Evolutionary conservation across 352 stramenopile genomes (phyloP), one percentile per base, ranked within the genome.

Genomic region (Paralagenidium karlingii): DNA sequence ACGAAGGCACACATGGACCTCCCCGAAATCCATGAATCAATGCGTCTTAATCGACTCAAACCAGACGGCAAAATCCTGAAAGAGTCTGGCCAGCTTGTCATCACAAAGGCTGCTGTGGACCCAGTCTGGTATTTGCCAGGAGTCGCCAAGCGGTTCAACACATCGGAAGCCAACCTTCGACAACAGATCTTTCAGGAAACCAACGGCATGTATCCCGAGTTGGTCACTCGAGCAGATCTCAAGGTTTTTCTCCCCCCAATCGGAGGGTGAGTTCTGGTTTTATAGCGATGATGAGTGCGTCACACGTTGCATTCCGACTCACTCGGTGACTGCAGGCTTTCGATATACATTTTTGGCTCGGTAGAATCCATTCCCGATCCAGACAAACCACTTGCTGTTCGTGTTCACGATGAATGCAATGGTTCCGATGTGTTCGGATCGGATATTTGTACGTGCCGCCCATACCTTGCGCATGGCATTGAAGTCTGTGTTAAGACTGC

Each of bases 331-430:
- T 38, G 1, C 46, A 86, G 71, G 5, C 57, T 91, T 50, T 85
- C 74, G 27, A 96, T 98, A 64, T 99, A 99, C 75, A 99, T 99
- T 38, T 99, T 97, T 66, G 96, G 96, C 43, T 94, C 98, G 49
- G 82, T 96, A 16, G 82, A 92, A 32, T 93, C 86, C 21, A 98
- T 99, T 43, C 78, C 95, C 21, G 94, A 99, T 47, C 94, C 97
- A 47, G 93, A 91, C 40, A 97, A 98, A 64, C 89, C 95, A 50
- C 55, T 99, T 8, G 97, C 96, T 0, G 89, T 97, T 13, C 82
- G 96, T 45, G 96, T 99, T 11, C 96, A 99, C 60, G 96, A 99
- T 53, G 96, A 99, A 60, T 99, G 96, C 68, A 99, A 99, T 56
- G 95, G 94, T 24, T 97, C 80, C 37, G 94, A 99, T 52, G 94